Evolutionary conservation across 371 early-diverging fungal species (phyloP).

Genomic region (Massospora cicadina): DNA sequence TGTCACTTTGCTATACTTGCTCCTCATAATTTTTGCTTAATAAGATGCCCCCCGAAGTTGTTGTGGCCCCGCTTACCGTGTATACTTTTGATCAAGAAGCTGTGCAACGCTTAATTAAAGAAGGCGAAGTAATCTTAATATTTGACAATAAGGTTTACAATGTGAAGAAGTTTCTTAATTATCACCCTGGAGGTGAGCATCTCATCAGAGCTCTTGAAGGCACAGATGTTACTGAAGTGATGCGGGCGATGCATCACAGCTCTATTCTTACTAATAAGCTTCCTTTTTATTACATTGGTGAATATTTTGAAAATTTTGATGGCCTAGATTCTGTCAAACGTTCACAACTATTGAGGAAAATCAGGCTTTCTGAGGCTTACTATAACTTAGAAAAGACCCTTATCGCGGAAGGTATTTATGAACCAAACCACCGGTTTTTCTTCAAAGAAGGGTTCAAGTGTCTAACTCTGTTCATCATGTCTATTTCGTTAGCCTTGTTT

Average conservation of each 20-base stretch:
- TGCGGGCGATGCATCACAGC: slow-evolving; percentile 71
- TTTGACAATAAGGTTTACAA: slow-evolving; percentile 69
- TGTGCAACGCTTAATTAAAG: slow-evolving; percentile 22
- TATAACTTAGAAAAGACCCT: slow-evolving; percentile 13
- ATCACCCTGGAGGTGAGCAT: slow-evolving; percentile 85
- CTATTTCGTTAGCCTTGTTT: slow-evolving; percentile 39
- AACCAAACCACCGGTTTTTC: slow-evolving; percentile 60
- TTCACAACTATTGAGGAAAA: slow-evolving; percentile 16
- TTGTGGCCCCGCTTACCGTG: background rate
- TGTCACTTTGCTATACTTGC: no score
- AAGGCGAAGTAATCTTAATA: slow-evolving; percentile 51
- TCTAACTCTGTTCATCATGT: slow-evolving; percentile 28
- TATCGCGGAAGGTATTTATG: slow-evolving; percentile 16
- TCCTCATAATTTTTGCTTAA: no score
- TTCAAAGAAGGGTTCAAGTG: slow-evolving; percentile 53
- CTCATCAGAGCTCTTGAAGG: slow-evolving; percentile 71
- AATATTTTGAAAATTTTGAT: slow-evolving; percentile 20
- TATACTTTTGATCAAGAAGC: slow-evolving; percentile 16
- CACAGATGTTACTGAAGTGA: slow-evolving; percentile 81
- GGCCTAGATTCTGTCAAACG: background rate
- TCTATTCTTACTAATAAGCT: slow-evolving; percentile 54
- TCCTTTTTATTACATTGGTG: slow-evolving; percentile 54
- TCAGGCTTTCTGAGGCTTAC: slow-evolving; percentile 4
- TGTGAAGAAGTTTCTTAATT: slow-evolving; percentile 55
- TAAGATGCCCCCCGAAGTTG: background rate